Base-by-base conservation (phyloP, 805 yeast species). In the Starmerella scarabaei region DNA sequence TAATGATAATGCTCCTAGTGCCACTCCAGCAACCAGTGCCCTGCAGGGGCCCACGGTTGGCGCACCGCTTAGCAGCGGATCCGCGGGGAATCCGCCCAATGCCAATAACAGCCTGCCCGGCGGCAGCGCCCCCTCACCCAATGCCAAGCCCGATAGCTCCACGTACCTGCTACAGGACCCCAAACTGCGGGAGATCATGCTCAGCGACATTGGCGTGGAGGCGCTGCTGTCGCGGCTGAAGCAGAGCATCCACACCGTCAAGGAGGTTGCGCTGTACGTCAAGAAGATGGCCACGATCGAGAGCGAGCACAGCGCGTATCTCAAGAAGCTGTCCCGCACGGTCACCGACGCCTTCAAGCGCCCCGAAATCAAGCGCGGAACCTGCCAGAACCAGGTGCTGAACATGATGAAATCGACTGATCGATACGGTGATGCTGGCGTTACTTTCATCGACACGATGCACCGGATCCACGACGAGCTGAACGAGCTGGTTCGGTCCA, bases 391-490 rank as follows among this genome's bases (percentile, higher is more conserved):
- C 17, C 76, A 75, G 44, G 67, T 91, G 40, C 83, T 79, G 45
- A 70, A 71, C 47, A 69, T 86, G 27, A 66, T 86, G 38, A 75
- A 72, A 45, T 73, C 78, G 50, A 95, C 86, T 59, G 95, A 86
- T 46, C 75, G 77, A 47, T 60, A 82, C 32, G 68, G 71, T 12
- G 72, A 69, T 35, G 93, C 83, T 12, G 82, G 85, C 14, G 66
- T 71, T 30, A 75, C 86, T 5, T 86, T 77, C 60, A 80, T 82
- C 26, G 75, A 75, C 36, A 85, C 91, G 1, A 64, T 91, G 53
- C 78, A 74, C 50, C 77, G 75, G 29, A 91, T 91, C 84, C 74
- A 77, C 53, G 94, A 82, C 52, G 96, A 91, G 59, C 63, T 91
- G 43, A 60, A 65, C 12, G 77, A 93, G 0, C 66, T 91, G 45